Base-by-base conservation (phyloP, 805 yeast species). In the Candida orba region DNA sequence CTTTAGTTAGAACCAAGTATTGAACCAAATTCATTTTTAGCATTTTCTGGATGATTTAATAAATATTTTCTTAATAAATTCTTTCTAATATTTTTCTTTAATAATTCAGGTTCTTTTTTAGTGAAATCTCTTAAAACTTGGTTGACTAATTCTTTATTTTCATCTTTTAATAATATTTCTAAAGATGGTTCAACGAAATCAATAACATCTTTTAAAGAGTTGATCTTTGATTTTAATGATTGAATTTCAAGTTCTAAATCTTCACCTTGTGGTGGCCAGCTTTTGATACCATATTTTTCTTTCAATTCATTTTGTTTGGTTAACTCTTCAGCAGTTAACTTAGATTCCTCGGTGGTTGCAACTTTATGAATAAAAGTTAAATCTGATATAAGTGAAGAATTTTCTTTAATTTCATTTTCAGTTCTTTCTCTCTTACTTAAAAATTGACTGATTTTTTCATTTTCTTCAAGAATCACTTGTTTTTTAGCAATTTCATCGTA, bases 401-500 rank as follows among this genome's bases (percentile, higher is more conserved):
- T 54, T 29, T 57, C 62, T 43, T 34, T 53, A 41, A 55, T 48
- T n/a, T 50, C 52, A 6, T 43, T 52, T 24, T 55, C 63, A 8
- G 67, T 62, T 27, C 54, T 54, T 30, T 58, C 56, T 56, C 82
- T 73, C 56, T 75, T 76, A 32, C 65, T 57, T 44, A 78, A 62
- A 56, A 86, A 83, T 37, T 73, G 75, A 41, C 66, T 55, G 33
- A 79, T 70, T 63, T 76, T 79, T 37, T 54, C 56, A 33, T 70
- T 63, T 64, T 87, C 95, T 60, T 88, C 95, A n/a, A 65, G 57
- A 1, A 70, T 64, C 17, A 89, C 91, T 51, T 75, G 72, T 39
- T 67, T 66, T 53, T 80, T 82, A 41, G 95, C 95, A 55, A 81
- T 77, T 35, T 71, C 69, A 61, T 84, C 84, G 67, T 84, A 89